Percentiles rank a stretch among this genome's conserved stretches.
These are phyloP conservation scores for Camellia lanceoleosa DNA, from an alignment of 148 eudicot species.

Conservation along the genomic window DNA sequence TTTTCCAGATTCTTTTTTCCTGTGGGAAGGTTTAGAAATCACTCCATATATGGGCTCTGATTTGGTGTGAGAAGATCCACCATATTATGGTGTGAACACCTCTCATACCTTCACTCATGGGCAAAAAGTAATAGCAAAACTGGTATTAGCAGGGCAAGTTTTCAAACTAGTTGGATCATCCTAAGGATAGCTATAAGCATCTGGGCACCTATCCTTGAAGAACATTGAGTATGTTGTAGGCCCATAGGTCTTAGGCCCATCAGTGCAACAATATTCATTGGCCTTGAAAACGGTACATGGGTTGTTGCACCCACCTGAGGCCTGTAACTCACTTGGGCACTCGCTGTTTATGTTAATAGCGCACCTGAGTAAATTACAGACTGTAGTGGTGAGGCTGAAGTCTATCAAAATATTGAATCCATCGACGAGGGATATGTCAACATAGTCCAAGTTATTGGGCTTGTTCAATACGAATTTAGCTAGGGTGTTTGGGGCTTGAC, in stretches of 20 bases:
- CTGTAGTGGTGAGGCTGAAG: constrained; percentile 27
- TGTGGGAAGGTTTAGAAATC: too few species aligned
- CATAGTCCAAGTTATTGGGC: constrained; percentile 30
- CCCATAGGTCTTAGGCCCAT: constrained; percentile 10
- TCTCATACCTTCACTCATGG: constrained; percentile 5
- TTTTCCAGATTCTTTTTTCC: too few species aligned
- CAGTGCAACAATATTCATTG: constrained; percentile 15
- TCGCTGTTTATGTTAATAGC: constrained; percentile 22
- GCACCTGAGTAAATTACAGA: constrained; percentile 29
- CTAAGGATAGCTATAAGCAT: constrained; percentile 25
- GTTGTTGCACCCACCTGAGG: constrained; percentile 48
- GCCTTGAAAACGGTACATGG: constrained; percentile 29
- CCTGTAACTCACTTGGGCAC: constrained; percentile 33
- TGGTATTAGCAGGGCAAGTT: constrained; percentile 24
- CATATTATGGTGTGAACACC: too few species aligned
- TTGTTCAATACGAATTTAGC: constrained; percentile 13
- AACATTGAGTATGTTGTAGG: constrained; percentile 9
- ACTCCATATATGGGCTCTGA: too few species aligned
- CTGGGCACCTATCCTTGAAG: constrained; percentile 27
- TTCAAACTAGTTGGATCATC: constrained; percentile 7
- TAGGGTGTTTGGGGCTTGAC: constrained; percentile 9
- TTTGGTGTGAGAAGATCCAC: too few species aligned
- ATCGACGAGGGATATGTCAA: constrained; percentile 44
- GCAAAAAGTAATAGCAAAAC: constrained; percentile 25
- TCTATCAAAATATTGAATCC: constrained; percentile 49